A percentile compares a stretch with the other conserved stretches of the same genome.
Evolutionary conservation across 176 grass and related monocot genomes (phyloP).

Genomic region (Oryza rufipogon): DNA sequence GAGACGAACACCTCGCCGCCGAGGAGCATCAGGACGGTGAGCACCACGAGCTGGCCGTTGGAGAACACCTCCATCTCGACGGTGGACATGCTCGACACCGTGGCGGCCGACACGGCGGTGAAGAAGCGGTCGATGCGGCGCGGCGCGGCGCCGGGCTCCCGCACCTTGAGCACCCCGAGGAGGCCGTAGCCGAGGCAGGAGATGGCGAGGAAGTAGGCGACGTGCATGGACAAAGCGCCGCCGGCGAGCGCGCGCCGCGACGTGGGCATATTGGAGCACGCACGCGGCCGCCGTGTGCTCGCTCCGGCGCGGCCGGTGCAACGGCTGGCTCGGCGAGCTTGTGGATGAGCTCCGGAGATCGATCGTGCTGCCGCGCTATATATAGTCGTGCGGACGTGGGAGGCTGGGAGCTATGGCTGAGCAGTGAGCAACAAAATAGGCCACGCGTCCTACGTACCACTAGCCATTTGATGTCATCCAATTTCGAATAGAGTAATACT

Average conservation of each 20-base stretch:
- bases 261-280: constrained; percentile 2
- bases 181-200: constrained; percentile 43
- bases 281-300: background rate
- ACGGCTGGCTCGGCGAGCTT: constrained; percentile 2
- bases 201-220: constrained; percentile 50
- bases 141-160: background rate
- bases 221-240: constrained; percentile 19
- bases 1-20: constrained; percentile 67
- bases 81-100: constrained; percentile 78
- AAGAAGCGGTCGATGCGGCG: constrained; percentile 57
- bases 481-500: too few species aligned
- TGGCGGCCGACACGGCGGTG: constrained; percentile 68
- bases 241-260: background rate
- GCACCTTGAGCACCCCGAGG: constrained; percentile 24
- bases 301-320: background rate
- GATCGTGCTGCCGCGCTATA: background rate
- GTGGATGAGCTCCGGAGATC: constrained; percentile 28
- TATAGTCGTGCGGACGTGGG: background rate
- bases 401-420: background rate
- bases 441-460: too few species aligned
- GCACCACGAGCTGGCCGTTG: constrained; percentile 56
- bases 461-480: too few species aligned
- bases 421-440: too few species aligned
- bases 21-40: constrained; percentile 59
- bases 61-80: constrained; percentile 80